Base-by-base conservation (phyloP, 164 flowering plant genomes). In the Vitis labrusca region DNA sequence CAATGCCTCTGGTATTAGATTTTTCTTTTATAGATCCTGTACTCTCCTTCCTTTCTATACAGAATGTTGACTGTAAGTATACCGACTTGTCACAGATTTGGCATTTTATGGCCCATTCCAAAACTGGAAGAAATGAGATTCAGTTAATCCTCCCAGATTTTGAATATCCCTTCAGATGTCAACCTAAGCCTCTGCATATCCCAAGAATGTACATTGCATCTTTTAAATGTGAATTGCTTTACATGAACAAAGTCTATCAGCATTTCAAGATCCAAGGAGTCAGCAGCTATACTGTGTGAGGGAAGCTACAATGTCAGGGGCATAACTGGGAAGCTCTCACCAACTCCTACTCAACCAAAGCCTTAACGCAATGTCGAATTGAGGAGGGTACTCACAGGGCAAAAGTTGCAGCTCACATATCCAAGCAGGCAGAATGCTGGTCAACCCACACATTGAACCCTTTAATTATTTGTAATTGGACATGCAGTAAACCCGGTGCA, bases 11-110 rank as follows among this genome's bases (percentile, higher is more conserved):
- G 50, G 14, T 55, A 63, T 63, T 5, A 14, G 49, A 67, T 9
- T 59, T 51, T 63, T 27, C 61, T 30, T 68, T 30, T 27, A 67
- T 59, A 73, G 53, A 72, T 71, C 71, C 49, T 67, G 71, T 67
- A 67, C 19, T 14, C 16, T 47, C 13, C 30, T 23, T 17, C 57
- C 62, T 68, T 47, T 48, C 71, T 73, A 62, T 73, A 73, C 71
- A 73, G 66, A 73, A 67, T 29, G 56, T 71, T 57, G 47, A 51
- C 48, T 15, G 6, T 1, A 11, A 66, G 69, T 30, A 66, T 44
- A 29, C 63, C 53, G 32, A 51, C 59, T 27, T 50, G 51, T n/a
- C 15, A 15, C 70, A n/a, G 50, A 11, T 59, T 60, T 32, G 47
- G 30, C 56, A 56, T 15, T 54, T 48, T 12, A 44, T 19, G 47